Evolutionary conservation across 2,329 filamentous ascomycete genomes (phyloP).

Genomic region (Calonectria honghensis): DNA sequence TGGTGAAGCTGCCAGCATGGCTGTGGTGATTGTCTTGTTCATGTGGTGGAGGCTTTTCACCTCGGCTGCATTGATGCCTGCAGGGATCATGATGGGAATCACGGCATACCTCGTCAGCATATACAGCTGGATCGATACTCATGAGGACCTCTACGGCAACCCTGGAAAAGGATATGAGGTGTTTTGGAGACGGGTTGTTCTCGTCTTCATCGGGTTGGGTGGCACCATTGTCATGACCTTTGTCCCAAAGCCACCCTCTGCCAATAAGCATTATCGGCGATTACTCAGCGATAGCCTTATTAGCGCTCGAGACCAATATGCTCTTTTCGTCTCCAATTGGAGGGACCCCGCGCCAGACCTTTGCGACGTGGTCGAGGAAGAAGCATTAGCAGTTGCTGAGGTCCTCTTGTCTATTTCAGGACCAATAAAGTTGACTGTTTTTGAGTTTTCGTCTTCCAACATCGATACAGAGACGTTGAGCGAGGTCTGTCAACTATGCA

Average conservation of each 20-base stretch:
- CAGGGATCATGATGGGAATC: constrained; percentile 47
- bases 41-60: constrained; percentile 51
- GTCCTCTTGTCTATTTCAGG: constrained; percentile 30
- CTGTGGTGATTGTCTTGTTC: constrained; percentile 41
- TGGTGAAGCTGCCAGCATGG: constrained; percentile 46
- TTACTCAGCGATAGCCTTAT: constrained; percentile 35
- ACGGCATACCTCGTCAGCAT: constrained; percentile 48
- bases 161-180: constrained; percentile 39
- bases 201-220: constrained; percentile 35
- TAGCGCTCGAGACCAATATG: constrained; percentile 37
- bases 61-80: constrained; percentile 44
- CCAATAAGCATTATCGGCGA: constrained; percentile 35
- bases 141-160: constrained; percentile 44
- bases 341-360: constrained; percentile 31
- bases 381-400: constrained; percentile 29
- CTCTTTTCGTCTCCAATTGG: constrained; percentile 39
- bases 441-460: constrained; percentile 39
- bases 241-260: constrained; percentile 39
- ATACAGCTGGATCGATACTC: constrained; percentile 49
- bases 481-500: constrained; percentile 32
- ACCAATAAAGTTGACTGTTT: constrained; percentile 34
- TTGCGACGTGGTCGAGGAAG: constrained; percentile 32
- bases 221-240: constrained; percentile 35
- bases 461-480: constrained; percentile 31
- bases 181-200: constrained; percentile 36